A percentile compares a stretch with the other conserved stretches of the same genome.
Evolutionary conservation across 139 green algal genomes (phyloP).

Genomic region (Medakamo hakoo): DNA sequence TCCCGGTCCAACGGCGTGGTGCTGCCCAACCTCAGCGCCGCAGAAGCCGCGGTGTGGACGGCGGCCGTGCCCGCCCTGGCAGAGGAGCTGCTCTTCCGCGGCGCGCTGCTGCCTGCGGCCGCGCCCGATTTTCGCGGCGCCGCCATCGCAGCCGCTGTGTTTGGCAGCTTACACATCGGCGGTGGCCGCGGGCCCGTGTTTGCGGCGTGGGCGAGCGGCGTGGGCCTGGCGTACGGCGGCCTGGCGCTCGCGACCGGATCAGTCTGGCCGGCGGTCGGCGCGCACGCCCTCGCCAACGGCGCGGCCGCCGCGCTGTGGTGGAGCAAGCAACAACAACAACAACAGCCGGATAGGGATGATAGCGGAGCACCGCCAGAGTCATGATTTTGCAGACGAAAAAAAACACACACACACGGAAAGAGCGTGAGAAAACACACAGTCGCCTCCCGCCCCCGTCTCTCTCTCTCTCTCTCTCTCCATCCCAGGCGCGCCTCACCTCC

Average conservation of each 20-base stretch:
- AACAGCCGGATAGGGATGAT: neutral
- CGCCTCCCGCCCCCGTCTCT: neutral
- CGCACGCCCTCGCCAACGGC: conserved; percentile 41
- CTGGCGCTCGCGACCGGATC: conserved; percentile 27
- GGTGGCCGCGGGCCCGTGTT: conserved; percentile 45
- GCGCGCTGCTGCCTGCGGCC: conserved; percentile 37
- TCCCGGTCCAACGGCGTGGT: conserved; percentile 35
- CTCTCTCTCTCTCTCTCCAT: neutral
- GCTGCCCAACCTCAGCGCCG: neutral
- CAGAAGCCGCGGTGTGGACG: conserved; percentile 10
- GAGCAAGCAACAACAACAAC: conserved; percentile 2
- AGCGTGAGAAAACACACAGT: no score
- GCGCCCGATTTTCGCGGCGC: conserved; percentile 41
- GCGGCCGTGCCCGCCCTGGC: conserved; percentile 20
- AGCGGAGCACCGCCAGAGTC: neutral
- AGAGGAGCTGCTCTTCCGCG: conserved; percentile 55
- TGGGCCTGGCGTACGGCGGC: conserved; percentile 41
- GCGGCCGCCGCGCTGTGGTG: conserved; percentile 34
- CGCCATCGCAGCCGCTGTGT: conserved; percentile 27
- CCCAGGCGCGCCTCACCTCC: neutral
- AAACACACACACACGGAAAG: no score
- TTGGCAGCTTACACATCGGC: conserved; percentile 46
- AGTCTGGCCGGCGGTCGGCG: conserved; percentile 13
- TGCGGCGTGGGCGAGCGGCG: conserved; percentile 37
- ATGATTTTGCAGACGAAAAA: neutral